phyloP scores from a whole-genome alignment of 805 yeast species.

The Lipomyces lipofer region DNA sequence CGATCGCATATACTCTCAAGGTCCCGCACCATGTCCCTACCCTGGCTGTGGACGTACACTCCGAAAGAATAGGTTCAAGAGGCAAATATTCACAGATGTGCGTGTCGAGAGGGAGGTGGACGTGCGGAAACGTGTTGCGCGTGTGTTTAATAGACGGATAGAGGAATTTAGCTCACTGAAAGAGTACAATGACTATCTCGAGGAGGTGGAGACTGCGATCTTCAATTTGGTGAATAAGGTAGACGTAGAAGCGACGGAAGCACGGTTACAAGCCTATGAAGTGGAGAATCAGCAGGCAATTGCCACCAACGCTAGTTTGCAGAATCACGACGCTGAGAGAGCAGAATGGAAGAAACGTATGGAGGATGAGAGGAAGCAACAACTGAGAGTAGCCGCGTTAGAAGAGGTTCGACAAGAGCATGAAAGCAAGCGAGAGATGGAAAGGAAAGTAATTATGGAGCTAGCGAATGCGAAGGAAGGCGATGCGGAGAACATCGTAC shows the following conservation, averaged over 20 bases:
- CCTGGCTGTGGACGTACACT: constrained; percentile 84
- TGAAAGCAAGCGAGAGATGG: constrained; percentile 27
- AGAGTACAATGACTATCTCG: constrained; percentile 76
- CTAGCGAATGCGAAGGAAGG: constrained; percentile 34
- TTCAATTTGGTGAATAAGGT: constrained; percentile 72
- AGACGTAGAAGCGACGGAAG: constrained; percentile 66
- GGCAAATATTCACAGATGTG: constrained; percentile 90
- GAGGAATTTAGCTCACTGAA: constrained; percentile 64
- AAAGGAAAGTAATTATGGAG: constrained; percentile 40
- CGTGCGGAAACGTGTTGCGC: constrained; percentile 72
- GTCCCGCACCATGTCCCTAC: constrained; percentile 97
- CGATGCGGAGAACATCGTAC: constrained; percentile 23
- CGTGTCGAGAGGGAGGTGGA: constrained; percentile 90
- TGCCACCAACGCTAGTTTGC: constrained; percentile 67
- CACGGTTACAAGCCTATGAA: constrained; percentile 63
- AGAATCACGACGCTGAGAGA: constrained; percentile 69
- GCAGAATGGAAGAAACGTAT: constrained; percentile 63
- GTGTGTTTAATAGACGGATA: constrained; percentile 76
- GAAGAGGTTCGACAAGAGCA: constrained; percentile 28
- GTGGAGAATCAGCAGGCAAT: constrained; percentile 73
- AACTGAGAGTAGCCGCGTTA: constrained; percentile 19
- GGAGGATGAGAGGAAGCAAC: constrained; percentile 57
- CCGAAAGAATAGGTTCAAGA: constrained; percentile 85
- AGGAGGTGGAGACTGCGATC: constrained; percentile 76
- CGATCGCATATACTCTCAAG: constrained; percentile 87